phyloP scores from a whole-genome alignment of 2,329 filamentous ascomycete species.

The Aureobasidium sp. region DNA sequence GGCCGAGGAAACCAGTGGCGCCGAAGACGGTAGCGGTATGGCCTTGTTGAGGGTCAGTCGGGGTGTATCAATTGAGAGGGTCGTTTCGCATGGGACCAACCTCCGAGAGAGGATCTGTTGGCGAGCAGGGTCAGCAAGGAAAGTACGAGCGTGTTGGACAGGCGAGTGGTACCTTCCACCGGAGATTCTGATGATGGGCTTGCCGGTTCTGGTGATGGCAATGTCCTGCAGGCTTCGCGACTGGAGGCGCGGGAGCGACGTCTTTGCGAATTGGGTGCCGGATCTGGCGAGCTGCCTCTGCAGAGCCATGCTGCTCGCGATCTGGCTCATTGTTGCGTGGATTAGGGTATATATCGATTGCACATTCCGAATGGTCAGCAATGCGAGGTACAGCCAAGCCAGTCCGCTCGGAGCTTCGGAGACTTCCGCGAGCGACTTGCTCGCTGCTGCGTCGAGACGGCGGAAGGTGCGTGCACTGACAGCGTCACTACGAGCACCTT shows the following conservation, averaged over 20 bases:
- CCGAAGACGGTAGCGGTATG: slow-evolving; percentile 97
- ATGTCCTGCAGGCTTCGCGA: slow-evolving; percentile 65
- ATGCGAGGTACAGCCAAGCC: slow-evolving; percentile 12
- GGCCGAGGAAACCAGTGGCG: slow-evolving; percentile 88
- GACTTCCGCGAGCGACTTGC: not conserved
- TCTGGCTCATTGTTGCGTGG: slow-evolving; percentile 12
- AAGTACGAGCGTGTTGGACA: not conserved
- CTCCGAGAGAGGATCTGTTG: slow-evolving; percentile 73
- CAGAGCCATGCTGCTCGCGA: slow-evolving; percentile 24
- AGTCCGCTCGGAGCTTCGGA: slow-evolving; percentile 1
- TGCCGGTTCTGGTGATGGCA: slow-evolving; percentile 89
- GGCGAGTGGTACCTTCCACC: slow-evolving; percentile 65
- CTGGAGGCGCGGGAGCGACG: slow-evolving; percentile 26
- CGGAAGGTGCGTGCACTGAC: not conserved
- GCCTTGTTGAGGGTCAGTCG: slow-evolving; percentile 48
- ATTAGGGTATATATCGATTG: slow-evolving; percentile 7
- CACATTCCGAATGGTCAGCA: slow-evolving; percentile 8
- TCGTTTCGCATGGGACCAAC: slow-evolving; percentile 42
- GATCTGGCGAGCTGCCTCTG: slow-evolving; percentile 30
- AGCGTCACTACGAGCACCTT: slow-evolving; percentile 6
- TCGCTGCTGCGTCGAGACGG: not conserved
- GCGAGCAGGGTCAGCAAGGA: slow-evolving; percentile 17
- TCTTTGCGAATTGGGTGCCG: slow-evolving; percentile 22
- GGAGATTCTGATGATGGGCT: slow-evolving; percentile 81
- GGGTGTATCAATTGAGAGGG: slow-evolving; percentile 13